Conservation (phyloP, 1,139 yeast species). For the Lodderomyces margitis region DNA sequence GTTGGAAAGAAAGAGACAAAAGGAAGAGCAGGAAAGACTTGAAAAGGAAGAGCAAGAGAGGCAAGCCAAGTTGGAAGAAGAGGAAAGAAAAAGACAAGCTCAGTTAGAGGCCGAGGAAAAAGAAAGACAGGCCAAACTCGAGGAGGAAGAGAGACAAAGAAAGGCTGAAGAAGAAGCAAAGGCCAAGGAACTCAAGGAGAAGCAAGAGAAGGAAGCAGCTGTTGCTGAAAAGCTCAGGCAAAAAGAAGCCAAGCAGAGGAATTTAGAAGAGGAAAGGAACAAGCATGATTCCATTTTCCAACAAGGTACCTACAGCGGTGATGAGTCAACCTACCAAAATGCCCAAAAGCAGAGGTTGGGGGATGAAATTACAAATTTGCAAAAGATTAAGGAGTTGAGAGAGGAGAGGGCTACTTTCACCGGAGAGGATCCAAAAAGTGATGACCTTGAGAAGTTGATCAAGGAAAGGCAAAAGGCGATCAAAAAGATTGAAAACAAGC, state of each 20-base stretch:
- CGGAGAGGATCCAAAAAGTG: slow-evolving; percentile 24
- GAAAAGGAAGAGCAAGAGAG: slow-evolving; percentile 31
- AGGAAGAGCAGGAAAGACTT: slow-evolving; percentile 33
- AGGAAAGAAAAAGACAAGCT: slow-evolving; percentile 25
- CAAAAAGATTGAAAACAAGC: slow-evolving; percentile 26
- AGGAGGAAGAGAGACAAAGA: slow-evolving; percentile 21
- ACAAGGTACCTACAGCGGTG: slow-evolving; percentile 20
- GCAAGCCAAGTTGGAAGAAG: slow-evolving; percentile 28
- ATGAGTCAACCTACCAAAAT: slow-evolving; percentile 36
- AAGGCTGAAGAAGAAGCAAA: slow-evolving; percentile 17
- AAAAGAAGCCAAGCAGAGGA: slow-evolving; percentile 29
- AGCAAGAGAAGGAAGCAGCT: slow-evolving; percentile 21
- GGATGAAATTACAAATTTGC: slow-evolving; percentile 41
- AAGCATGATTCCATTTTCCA: slow-evolving; percentile 6
- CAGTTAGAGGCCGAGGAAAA: slow-evolving; percentile 33
- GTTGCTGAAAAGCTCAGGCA: slow-evolving; percentile 23
- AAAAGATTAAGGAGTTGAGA: slow-evolving; percentile 36
- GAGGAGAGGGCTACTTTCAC: slow-evolving; percentile 38
- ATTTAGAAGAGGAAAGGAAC: slow-evolving; percentile 25
- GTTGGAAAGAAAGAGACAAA: slow-evolving; percentile 39
- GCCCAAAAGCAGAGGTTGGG: slow-evolving; percentile 33
- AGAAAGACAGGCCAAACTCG: slow-evolving; percentile 33
- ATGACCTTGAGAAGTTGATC: slow-evolving; percentile 30
- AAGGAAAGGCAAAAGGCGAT: slow-evolving; percentile 38
- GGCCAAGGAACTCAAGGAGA: slow-evolving; percentile 21